These are phyloP conservation scores for Lachancea fermentati DNA, from an alignment of 805 yeast species.

Conservation along the genomic window DNA sequence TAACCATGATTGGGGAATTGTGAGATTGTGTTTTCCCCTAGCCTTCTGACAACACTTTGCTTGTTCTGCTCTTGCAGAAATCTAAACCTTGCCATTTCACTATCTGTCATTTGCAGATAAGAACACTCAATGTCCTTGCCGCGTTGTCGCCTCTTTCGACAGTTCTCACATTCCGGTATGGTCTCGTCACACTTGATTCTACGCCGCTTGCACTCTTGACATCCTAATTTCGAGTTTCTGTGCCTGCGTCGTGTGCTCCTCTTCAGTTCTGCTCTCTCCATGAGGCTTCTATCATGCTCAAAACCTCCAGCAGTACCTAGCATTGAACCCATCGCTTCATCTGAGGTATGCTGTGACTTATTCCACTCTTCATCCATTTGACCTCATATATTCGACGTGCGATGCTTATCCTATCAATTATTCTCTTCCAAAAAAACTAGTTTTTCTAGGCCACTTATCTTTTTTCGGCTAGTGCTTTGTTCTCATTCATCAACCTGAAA, in stretches of 20 bases:
- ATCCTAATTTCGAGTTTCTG: constrained; percentile 68
- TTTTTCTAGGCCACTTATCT: no score
- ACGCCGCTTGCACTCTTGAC: constrained; percentile 67
- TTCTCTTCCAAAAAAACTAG: no score
- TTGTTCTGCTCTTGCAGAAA: constrained; percentile 2
- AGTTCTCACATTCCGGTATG: constrained; percentile 60
- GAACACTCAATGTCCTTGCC: constrained; percentile 4
- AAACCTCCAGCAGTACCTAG: no score
- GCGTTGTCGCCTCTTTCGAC: constrained; percentile 25
- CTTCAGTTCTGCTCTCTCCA: no score
- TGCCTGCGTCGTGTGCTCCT: constrained; percentile 51
- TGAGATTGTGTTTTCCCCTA: background rate
- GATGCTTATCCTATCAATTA: no score
- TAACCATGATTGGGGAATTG: background rate
- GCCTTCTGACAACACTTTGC: background rate
- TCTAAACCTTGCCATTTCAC: constrained; percentile 3
- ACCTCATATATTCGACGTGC: no score
- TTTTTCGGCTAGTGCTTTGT: no score
- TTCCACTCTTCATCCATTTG: no score
- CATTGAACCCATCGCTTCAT: no score
- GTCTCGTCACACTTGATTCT: constrained; percentile 76
- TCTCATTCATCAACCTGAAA: no score
- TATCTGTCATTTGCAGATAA: background rate
- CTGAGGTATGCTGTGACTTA: no score
- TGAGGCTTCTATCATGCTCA: no score